Percentiles rank a stretch among this genome's conserved stretches.
phyloP scores from a whole-genome alignment of 495 filamentous ascomycete genomes.

The Talaromyces trachyspermus region DNA sequence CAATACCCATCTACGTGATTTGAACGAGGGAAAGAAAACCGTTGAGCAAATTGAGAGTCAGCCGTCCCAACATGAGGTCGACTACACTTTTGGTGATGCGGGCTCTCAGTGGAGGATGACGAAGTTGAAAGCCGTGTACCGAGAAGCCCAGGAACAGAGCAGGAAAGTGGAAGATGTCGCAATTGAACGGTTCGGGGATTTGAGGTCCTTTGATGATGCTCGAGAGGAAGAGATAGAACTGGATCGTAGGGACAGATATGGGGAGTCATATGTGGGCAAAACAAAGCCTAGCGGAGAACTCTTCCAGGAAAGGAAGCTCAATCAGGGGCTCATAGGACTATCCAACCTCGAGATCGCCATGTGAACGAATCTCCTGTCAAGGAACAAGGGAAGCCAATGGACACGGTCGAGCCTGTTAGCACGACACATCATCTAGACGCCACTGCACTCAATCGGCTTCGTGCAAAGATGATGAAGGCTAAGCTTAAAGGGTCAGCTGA shows the following conservation, averaged over 20 bases:
- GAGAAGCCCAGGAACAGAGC: constrained; percentile 65
- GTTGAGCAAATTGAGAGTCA: constrained; percentile 44
- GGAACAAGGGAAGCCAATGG: constrained; percentile 41
- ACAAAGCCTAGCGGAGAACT: constrained; percentile 84
- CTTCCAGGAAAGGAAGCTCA: constrained; percentile 63
- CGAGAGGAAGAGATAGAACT: constrained; percentile 92
- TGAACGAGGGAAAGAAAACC: constrained; percentile 49
- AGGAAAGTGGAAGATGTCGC: constrained; percentile 72
- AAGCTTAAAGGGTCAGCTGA: constrained; percentile 70
- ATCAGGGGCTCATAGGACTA: constrained; percentile 36
- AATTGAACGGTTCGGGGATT: constrained; percentile 67
- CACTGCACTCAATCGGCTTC: constrained; percentile 78
- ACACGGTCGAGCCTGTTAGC: constrained; percentile 28
- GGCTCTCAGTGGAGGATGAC: constrained; percentile 95
- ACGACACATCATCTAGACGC: constrained; percentile 53
- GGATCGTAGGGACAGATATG: constrained; percentile 77
- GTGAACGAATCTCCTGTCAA: constrained; percentile 25
- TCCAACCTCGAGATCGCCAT: constrained; percentile 1
- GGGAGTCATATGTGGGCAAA: constrained; percentile 77
- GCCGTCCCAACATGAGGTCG: constrained; percentile 54
- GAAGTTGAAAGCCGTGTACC: constrained; percentile 80
- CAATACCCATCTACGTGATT: constrained; percentile 62
- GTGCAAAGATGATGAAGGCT: constrained; percentile 90
- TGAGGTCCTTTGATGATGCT: constrained; percentile 85
- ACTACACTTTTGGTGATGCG: constrained; percentile 82